Evolutionary conservation across 108 stramenopile genomes (phyloP).

Genomic region (Skeletonema costatum): DNA sequence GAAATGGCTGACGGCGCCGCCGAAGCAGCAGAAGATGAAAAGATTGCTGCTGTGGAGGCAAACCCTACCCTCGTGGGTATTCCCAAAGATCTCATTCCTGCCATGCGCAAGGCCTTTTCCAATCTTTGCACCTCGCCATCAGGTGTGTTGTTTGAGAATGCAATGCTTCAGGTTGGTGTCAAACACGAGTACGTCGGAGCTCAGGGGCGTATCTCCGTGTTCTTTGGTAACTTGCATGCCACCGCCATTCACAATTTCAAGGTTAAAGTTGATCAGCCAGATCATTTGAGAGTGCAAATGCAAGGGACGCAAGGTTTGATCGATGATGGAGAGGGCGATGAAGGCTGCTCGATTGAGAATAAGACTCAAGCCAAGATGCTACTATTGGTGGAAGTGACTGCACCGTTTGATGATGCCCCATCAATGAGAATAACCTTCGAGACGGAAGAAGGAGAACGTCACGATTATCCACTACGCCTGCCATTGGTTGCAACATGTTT

Average conservation of each 20-base stretch:
- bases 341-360: constrained; percentile 82
- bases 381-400: constrained; percentile 82
- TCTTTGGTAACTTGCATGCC: constrained; percentile 85
- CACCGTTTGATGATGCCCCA: constrained; percentile 92
- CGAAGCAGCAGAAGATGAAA: constrained; percentile 6
- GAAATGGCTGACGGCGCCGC: constrained; percentile 11
- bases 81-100: constrained; percentile 90
- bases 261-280: constrained; percentile 71
- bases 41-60: constrained; percentile 2
- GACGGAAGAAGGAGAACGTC: constrained; percentile 77
- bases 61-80: constrained; percentile 68
- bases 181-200: constrained; percentile 90
- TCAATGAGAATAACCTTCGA: constrained; percentile 87
- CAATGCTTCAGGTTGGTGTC: constrained; percentile 84
- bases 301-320: constrained; percentile 85
- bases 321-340: constrained; percentile 69
- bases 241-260: constrained; percentile 73
- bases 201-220: constrained; percentile 90
- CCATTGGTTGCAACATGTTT: constrained; percentile 94
- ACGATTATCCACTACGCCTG: constrained; percentile 86
- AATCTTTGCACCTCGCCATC: constrained; percentile 86
- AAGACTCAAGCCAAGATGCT: constrained; percentile 87
- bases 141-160: constrained; percentile 90
- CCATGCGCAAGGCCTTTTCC: constrained; percentile 90
- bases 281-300: constrained; percentile 86